These are phyloP conservation scores for Populus deltoides DNA, from an alignment of 345 rosid species.

Conservation along the genomic window DNA sequence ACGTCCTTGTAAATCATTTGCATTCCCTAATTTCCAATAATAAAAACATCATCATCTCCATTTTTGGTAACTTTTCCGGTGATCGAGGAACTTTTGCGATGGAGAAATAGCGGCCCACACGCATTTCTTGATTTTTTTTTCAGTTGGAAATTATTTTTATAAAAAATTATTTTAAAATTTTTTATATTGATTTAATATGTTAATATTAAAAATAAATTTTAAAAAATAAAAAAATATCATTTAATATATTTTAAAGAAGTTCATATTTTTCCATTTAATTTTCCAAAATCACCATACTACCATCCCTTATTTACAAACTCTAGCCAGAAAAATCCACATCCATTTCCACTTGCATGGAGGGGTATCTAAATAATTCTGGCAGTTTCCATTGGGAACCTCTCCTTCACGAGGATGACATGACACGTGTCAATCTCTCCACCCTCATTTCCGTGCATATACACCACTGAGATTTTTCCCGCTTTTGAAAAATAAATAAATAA, in stretches of 20 bases:
- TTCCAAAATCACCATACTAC: background rate
- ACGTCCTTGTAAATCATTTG: background rate
- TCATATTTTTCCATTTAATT: background rate
- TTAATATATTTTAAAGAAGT: no score
- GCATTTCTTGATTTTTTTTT: no score
- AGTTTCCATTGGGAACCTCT: background rate
- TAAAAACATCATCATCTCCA: background rate
- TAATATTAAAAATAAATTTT: no score
- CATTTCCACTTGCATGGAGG: constrained; percentile 1
- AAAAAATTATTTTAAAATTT: no score
- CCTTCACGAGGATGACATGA: constrained; percentile 40
- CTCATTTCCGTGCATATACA: constrained; percentile 38
- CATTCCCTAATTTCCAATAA: background rate
- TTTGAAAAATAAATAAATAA: constrained; percentile 8
- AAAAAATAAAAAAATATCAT: no score
- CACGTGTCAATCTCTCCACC: constrained; percentile 66
- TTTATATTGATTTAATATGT: no score
- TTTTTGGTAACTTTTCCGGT: background rate
- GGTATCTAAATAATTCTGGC: background rate
- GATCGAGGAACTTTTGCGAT: constrained; percentile 2
- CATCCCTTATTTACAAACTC: background rate
- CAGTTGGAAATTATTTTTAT: no score
- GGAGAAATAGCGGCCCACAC: background rate
- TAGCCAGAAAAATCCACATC: background rate
- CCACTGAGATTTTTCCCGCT: constrained; percentile 63